Percentiles rank a stretch among this genome's conserved stretches.
Conservation (phyloP, 768 basidiomycete species). For the Cantharellus cinnabarinus region DNA sequence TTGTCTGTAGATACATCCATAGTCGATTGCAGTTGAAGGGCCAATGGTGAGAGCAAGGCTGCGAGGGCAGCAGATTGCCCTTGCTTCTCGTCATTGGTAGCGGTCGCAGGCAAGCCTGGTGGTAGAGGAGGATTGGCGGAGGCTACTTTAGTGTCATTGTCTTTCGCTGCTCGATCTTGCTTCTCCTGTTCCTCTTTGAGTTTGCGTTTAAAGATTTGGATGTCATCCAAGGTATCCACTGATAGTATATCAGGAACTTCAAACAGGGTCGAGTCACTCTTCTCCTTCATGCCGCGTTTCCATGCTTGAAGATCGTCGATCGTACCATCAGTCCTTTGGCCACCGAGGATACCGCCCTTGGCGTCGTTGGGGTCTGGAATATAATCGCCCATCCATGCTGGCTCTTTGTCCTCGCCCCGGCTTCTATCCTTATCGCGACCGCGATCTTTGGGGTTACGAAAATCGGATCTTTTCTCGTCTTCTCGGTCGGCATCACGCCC, state of each 20-base stretch:
- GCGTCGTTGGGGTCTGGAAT: conserved; percentile 34
- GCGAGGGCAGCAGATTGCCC: conserved; percentile 2
- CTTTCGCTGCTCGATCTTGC: conserved; percentile 2
- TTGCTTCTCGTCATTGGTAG: neutral
- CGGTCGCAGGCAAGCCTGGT: neutral
- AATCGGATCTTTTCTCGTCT: conserved; percentile 13
- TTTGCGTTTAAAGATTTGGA: conserved; percentile 62
- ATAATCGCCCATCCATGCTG: conserved; percentile 85
- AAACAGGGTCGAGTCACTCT: conserved; percentile 21
- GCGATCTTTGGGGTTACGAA: conserved; percentile 13
- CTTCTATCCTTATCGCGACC: conserved; percentile 29
- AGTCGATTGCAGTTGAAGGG: neutral
- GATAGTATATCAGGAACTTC: conserved; percentile 6
- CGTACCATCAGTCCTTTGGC: conserved; percentile 38
- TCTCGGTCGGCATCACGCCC: conserved; percentile 19
- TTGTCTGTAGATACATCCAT: conserved; percentile 1
- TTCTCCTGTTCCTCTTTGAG: conserved; percentile 59
- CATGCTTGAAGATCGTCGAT: conserved; percentile 72
- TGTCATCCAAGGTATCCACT: conserved; percentile 44
- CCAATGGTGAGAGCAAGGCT: neutral
- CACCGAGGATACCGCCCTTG: conserved; percentile 39
- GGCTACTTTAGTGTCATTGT: neutral
- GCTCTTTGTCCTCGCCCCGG: conserved; percentile 40
- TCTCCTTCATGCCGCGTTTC: conserved; percentile 69
- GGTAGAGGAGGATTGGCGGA: neutral